phyloP scores from a whole-genome alignment of 805 yeast species.

The Diddensiella caesifluorescens region DNA sequence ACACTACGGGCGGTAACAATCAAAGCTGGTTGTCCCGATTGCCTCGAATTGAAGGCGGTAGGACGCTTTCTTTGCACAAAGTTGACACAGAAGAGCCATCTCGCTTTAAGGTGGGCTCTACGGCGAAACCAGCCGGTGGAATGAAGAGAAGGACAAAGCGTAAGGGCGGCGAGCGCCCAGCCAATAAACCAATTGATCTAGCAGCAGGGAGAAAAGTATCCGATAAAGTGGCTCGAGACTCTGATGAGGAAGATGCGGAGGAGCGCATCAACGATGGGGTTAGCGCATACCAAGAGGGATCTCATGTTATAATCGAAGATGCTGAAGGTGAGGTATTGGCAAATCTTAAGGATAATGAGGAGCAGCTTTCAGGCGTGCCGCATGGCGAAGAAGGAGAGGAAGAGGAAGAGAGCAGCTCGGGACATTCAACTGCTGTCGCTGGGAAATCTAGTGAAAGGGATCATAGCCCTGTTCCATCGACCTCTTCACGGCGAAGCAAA shows the following conservation, averaged over 20 bases:
- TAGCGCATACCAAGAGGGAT: constrained; percentile 64
- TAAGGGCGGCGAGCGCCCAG: constrained; percentile 25
- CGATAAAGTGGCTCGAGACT: constrained; percentile 14
- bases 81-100: constrained; percentile 59
- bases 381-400: background rate
- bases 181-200: constrained; percentile 21
- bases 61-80: constrained; percentile 76
- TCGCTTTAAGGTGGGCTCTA: constrained; percentile 11
- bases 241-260: constrained; percentile 20
- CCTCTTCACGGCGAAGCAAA: background rate
- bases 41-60: constrained; percentile 65
- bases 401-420: constrained; percentile 21
- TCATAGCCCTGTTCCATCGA: constrained; percentile 1
- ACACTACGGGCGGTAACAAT: constrained; percentile 64
- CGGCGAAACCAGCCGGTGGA: constrained; percentile 25
- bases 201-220: constrained; percentile 16
- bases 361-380: background rate
- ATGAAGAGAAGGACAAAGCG: constrained; percentile 21
- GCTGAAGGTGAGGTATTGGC: constrained; percentile 75
- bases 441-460: constrained; percentile 4
- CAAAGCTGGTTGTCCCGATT: constrained; percentile 80
- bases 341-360: constrained; percentile 35
- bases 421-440: background rate
- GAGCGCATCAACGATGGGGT: constrained; percentile 25
- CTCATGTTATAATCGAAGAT: constrained; percentile 69